Percentiles rank a stretch among this genome's conserved stretches.
These are phyloP conservation scores for Actinomortierella wolfii DNA, from an alignment of 371 early-diverging fungal species.

Conservation along the genomic window DNA sequence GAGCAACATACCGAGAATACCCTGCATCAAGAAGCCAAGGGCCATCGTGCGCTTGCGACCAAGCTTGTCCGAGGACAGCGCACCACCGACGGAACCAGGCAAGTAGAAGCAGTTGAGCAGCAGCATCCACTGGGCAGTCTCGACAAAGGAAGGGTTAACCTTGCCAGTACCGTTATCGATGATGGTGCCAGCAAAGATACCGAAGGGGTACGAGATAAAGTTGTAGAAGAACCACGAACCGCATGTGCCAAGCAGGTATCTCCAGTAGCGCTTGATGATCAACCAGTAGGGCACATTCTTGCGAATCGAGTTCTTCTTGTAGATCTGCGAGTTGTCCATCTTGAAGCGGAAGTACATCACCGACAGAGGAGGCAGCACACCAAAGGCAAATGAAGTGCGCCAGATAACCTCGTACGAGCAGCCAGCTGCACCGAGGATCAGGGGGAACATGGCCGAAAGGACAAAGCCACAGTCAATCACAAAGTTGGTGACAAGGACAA, in stretches of 20 bases:
- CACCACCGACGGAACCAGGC: constrained; percentile 61
- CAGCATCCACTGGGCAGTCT: constrained; percentile 61
- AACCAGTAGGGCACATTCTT: constrained; percentile 63
- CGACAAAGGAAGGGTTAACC: constrained; percentile 48
- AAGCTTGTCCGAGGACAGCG: constrained; percentile 56
- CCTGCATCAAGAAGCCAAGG: constrained; percentile 58
- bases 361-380: constrained; percentile 61
- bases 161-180: constrained; percentile 51
- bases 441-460: constrained; percentile 60
- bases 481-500: constrained; percentile 60
- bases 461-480: constrained; percentile 65
- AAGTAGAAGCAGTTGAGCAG: constrained; percentile 64
- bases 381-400: constrained; percentile 61
- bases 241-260: constrained; percentile 56
- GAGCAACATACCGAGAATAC: constrained; percentile 62
- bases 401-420: constrained; percentile 55
- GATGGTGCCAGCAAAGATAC: constrained; percentile 61
- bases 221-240: constrained; percentile 73
- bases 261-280: constrained; percentile 65
- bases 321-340: constrained; percentile 61
- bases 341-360: constrained; percentile 64
- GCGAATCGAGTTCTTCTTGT: constrained; percentile 52
- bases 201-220: constrained; percentile 61
- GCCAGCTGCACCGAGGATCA: constrained; percentile 52
- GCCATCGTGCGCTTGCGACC: constrained; percentile 65